Percentiles rank a stretch among this genome's conserved stretches.
These are phyloP conservation scores for Coemansia guatemalensis DNA, from an alignment of 192 early-diverging fungal species.

Conservation along the genomic window DNA sequence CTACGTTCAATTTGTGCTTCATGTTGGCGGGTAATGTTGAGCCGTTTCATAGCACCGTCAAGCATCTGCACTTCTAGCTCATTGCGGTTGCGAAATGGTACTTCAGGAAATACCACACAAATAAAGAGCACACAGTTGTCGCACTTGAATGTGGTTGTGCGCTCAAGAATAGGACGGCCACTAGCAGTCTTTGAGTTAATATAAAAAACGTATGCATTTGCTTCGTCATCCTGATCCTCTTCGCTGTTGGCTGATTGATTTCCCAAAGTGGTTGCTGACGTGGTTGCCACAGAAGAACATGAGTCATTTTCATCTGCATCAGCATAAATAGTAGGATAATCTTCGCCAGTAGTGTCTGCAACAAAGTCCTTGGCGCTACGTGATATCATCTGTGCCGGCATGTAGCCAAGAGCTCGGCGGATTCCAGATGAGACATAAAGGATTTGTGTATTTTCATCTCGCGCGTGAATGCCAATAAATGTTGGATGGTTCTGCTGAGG, in stretches of 20 bases:
- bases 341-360: background rate
- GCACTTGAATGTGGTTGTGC: background rate
- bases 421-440: conserved; percentile 1
- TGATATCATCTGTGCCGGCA: background rate
- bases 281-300: too few species aligned
- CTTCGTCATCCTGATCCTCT: conserved; percentile 10
- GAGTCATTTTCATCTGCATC: too few species aligned
- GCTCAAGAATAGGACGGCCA: background rate
- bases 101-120: background rate
- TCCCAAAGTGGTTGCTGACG: too few species aligned
- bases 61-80: conserved; percentile 8
- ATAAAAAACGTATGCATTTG: conserved; percentile 1
- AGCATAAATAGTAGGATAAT: background rate
- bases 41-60: conserved; percentile 18
- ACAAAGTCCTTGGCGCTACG: background rate
- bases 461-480: conserved; percentile 3
- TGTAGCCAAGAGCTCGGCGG: background rate
- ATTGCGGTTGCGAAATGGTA: background rate
- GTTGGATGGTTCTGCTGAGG: too few species aligned
- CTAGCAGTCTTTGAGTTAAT: background rate
- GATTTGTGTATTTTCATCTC: background rate
- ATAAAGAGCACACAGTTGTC: conserved; percentile 1
- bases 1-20: background rate
- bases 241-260: too few species aligned
- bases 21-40: conserved; percentile 23